Conservation (phyloP, 495 filamentous ascomycete species). For the Neurospora sp. region DNA sequence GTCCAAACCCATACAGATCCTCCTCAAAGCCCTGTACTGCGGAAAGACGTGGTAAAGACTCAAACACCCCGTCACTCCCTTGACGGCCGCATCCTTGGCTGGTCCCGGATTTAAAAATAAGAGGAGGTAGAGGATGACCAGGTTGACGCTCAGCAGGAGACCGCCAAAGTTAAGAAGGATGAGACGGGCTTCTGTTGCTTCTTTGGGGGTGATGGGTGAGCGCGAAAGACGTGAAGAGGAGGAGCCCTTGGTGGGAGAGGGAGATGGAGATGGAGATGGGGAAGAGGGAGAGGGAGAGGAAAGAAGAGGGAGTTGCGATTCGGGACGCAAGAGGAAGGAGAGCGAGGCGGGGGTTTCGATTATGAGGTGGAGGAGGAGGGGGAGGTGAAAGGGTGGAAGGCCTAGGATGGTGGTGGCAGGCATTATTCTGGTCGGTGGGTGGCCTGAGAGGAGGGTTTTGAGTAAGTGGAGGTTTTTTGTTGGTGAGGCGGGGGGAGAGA, state of each 20-base stretch:
- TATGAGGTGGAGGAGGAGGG: slow-evolving; percentile 15
- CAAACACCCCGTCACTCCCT: slow-evolving; percentile 18
- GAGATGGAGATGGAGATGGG: too few relatives aligned
- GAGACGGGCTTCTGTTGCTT: slow-evolving; percentile 18
- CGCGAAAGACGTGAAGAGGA: too few relatives aligned
- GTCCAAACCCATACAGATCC: slow-evolving; percentile 1
- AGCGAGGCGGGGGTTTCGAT: slow-evolving; percentile 14
- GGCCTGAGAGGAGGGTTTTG: too few relatives aligned
- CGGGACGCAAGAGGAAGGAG: slow-evolving; percentile 8
- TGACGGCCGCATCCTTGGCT: slow-evolving; percentile 4
- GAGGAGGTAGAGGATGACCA: slow-evolving; percentile 14
- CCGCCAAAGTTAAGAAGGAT: slow-evolving; percentile 32
- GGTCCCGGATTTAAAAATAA: neutral
- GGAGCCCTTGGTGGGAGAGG: too few relatives aligned
- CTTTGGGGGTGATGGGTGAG: neutral
- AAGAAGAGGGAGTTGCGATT: neutral
- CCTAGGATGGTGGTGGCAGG: too few relatives aligned
- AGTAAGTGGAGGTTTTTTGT: too few relatives aligned
- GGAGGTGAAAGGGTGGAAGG: neutral
- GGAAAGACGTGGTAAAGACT: slow-evolving; percentile 33
- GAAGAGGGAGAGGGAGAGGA: neutral
- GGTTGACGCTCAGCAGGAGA: slow-evolving; percentile 24
- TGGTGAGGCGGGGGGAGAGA: too few relatives aligned
- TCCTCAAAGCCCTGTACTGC: slow-evolving; percentile 18
- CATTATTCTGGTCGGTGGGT: too few relatives aligned